These are phyloP conservation scores for Penicillium janthinellum DNA, from an alignment of 2,329 filamentous ascomycete species.

Conservation along the genomic window DNA sequence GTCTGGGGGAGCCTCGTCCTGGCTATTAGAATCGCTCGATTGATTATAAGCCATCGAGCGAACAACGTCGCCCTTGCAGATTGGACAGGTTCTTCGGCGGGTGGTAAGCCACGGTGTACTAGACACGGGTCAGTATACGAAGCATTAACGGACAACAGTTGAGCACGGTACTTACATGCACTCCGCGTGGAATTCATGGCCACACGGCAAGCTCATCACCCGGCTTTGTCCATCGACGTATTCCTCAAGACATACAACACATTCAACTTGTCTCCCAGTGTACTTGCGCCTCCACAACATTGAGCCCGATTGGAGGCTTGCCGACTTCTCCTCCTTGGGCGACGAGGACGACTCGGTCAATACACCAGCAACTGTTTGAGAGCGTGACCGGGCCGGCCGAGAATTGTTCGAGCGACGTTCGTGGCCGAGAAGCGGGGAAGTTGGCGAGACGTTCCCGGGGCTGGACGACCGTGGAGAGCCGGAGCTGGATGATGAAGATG, in stretches of 20 bases:
- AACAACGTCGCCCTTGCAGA: conserved; percentile 97
- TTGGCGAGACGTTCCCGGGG: conserved; percentile 67
- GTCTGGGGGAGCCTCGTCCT: conserved; percentile 47
- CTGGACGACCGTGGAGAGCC: conserved; percentile 62
- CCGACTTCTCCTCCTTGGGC: conserved; percentile 51
- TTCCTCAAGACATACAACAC: conserved; percentile 94
- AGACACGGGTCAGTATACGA: conserved; percentile 23
- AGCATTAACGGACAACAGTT: not conserved
- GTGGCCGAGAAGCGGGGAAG: conserved; percentile 70
- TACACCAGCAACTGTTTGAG: conserved; percentile 40
- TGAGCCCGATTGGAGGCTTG: conserved; percentile 29
- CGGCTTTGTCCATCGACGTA: conserved; percentile 91
- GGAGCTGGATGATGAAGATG: conserved; percentile 59
- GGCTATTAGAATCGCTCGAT: conserved; percentile 22
- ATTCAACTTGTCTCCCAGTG: conserved; percentile 73
- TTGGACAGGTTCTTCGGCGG: conserved; percentile 92
- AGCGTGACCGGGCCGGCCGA: conserved; percentile 38
- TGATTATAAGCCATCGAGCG: conserved; percentile 55
- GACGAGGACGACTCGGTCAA: conserved; percentile 25
- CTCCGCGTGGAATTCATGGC: conserved; percentile 95
- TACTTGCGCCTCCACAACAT: conserved; percentile 58
- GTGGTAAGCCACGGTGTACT: conserved; percentile 97
- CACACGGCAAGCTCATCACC: conserved; percentile 96
- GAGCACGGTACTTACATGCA: conserved; percentile 78
- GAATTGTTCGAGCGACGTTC: conserved; percentile 32